A percentile compares a stretch with the other conserved stretches of the same genome.
phyloP scores from a whole-genome alignment of 2,329 filamentous ascomycete species.

The Lasiodiplodia sp. region DNA sequence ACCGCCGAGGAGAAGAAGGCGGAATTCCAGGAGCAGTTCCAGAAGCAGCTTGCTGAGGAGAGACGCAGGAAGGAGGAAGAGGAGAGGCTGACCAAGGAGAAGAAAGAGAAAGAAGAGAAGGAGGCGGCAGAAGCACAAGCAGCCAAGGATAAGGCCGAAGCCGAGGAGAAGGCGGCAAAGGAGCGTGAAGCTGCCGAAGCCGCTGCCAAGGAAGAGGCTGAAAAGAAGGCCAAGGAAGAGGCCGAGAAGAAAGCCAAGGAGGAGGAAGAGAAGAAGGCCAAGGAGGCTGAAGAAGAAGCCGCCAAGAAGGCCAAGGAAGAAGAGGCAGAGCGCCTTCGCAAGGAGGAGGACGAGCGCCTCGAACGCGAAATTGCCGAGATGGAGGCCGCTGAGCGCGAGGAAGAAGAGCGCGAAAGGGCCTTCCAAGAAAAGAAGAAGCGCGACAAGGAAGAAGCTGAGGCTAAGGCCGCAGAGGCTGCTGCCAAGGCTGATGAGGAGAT shows the following conservation, averaged over 20 bases:
- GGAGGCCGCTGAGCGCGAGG: conserved; percentile 52
- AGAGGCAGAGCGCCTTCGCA: conserved; percentile 44
- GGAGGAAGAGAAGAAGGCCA: conserved; percentile 52
- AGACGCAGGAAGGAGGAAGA: conserved; percentile 52
- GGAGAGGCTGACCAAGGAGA: conserved; percentile 49
- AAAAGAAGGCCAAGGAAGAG: conserved; percentile 40
- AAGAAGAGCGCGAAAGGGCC: conserved; percentile 74
- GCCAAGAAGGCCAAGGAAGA: conserved; percentile 40
- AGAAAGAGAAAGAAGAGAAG: conserved; percentile 56
- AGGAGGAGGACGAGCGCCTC: conserved; percentile 53
- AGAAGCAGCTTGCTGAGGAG: conserved; percentile 52
- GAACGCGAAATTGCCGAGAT: conserved; percentile 71
- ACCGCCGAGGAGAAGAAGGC: conserved; percentile 74
- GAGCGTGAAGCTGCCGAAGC: conserved; percentile 57
- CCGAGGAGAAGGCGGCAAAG: conserved; percentile 47
- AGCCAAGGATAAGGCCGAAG: conserved; percentile 54
- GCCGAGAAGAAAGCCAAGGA: conserved; percentile 31
- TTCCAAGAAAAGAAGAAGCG: conserved; percentile 74
- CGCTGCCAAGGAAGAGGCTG: conserved; percentile 53
- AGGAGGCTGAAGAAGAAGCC: conserved; percentile 37
- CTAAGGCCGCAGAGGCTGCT: conserved; percentile 41
- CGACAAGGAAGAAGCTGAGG: conserved; percentile 64
- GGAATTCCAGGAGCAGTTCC: conserved; percentile 73
- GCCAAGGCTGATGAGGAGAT: conserved; percentile 61
- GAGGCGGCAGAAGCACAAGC: conserved; percentile 58